These are phyloP conservation scores for Fusarium sp. DNA, from an alignment of 2,329 filamentous ascomycete species.

Conservation along the genomic window DNA sequence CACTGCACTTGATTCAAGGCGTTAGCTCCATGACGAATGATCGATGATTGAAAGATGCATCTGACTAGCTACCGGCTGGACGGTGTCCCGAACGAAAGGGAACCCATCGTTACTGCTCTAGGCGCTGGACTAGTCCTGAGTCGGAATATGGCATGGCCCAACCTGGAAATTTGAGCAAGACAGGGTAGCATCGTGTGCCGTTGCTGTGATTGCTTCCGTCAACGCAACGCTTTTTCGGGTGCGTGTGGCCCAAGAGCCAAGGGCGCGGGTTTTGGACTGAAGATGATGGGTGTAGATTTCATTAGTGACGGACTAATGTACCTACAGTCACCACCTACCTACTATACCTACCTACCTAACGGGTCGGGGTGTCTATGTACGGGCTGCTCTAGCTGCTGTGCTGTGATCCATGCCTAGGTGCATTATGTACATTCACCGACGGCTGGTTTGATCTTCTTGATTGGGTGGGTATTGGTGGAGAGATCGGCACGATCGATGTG, in stretches of 20 bases:
- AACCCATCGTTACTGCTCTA: constrained; percentile 2
- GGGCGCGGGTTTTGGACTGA: constrained; percentile 9
- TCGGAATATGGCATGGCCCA: constrained; percentile 24
- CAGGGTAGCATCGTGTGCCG: constrained; percentile 23
- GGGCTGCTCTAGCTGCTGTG: background rate
- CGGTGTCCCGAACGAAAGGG: constrained; percentile 25
- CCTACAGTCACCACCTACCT: background rate
- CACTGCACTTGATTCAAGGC: constrained; percentile 7
- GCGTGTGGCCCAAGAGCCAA: constrained; percentile 12
- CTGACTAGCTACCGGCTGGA: constrained; percentile 19
- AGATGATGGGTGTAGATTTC: background rate
- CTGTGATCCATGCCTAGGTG: background rate
- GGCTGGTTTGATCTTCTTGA: background rate
- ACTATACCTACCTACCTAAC: background rate
- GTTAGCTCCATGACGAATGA: constrained; percentile 11
- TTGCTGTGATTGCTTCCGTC: constrained; percentile 26
- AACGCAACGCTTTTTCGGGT: constrained; percentile 20
- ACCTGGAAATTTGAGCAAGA: constrained; percentile 23
- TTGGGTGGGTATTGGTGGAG: constrained; percentile 18
- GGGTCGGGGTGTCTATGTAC: background rate
- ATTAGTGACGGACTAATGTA: background rate
- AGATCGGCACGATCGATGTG: constrained; percentile 13
- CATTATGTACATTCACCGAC: background rate
- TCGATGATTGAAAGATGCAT: constrained; percentile 32
- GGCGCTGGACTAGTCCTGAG: constrained; percentile 22